phyloP scores from a whole-genome alignment of 305 asterid species.

The Solanum hybrid region DNA sequence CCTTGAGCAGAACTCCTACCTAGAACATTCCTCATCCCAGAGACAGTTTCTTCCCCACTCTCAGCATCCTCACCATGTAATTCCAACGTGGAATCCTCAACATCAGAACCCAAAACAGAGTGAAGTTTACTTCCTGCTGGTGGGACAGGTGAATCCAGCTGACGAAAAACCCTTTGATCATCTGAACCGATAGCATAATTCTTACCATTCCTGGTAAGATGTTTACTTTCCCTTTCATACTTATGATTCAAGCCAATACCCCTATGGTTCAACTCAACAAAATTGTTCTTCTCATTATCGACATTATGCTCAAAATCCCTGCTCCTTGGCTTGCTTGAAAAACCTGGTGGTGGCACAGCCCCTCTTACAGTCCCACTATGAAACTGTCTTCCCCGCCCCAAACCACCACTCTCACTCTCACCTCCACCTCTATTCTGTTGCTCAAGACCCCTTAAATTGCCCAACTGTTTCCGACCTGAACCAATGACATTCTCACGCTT shows the following conservation, averaged over 20 bases:
- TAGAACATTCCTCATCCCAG: conserved; percentile 13
- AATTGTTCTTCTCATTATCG: conserved; percentile 25
- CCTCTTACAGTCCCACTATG: conserved; percentile 16
- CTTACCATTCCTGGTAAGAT: conserved; percentile 12
- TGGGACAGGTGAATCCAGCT: conserved; percentile 34
- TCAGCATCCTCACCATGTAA: conserved; percentile 17
- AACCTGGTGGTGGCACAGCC: conserved; percentile 48
- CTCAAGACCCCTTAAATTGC: conserved; percentile 12
- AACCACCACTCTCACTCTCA: conserved; percentile 4
- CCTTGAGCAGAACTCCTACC: conserved; percentile 12
- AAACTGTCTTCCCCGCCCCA: conserved; percentile 6
- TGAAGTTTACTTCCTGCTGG: conserved; percentile 29
- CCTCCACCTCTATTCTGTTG: background rate
- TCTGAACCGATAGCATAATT: background rate
- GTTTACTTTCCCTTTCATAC: conserved; percentile 11
- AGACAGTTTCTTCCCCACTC: conserved; percentile 14
- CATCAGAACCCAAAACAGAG: conserved; percentile 26
- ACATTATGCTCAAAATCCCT: conserved; percentile 26
- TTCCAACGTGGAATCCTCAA: conserved; percentile 34
- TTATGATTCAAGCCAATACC: background rate
- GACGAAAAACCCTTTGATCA: conserved; percentile 15
- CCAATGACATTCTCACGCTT: conserved; percentile 20
- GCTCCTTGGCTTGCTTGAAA: conserved; percentile 31
- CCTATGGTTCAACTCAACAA: conserved; percentile 12
- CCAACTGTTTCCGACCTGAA: conserved; percentile 14